Percentiles rank a stretch among this genome's conserved stretches.
These are phyloP conservation scores for Populus trichocarpa DNA, from an alignment of 441 rosid genomes.

Conservation along the genomic window DNA sequence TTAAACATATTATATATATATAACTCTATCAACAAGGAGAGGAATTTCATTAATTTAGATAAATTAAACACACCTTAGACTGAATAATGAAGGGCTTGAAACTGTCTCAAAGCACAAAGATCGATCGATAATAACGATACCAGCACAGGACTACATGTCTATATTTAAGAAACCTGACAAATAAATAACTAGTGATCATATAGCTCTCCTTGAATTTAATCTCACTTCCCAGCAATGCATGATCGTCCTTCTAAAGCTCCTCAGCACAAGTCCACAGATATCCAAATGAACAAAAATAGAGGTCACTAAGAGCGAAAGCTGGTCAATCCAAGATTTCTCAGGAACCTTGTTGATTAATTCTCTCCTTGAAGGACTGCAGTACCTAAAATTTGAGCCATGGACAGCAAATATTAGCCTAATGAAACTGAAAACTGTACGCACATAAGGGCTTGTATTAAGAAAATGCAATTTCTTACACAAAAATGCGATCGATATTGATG, in stretches of 20 bases:
- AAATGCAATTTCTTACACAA: conserved; percentile 15
- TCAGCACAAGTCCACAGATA: conserved; percentile 4
- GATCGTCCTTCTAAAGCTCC: conserved; percentile 3
- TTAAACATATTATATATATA: too few species aligned
- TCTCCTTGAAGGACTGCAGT: conserved; percentile 5
- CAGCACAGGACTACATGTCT: conserved; percentile 6
- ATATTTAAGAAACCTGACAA: conserved; percentile 19
- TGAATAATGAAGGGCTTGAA: background rate
- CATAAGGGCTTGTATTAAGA: background rate
- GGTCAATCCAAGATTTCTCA: background rate
- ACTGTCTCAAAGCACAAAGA: background rate
- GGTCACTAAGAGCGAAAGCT: background rate
- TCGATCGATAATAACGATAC: background rate
- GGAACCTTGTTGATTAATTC: conserved; percentile 4
- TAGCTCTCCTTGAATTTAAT: background rate
- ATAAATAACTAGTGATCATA: conserved; percentile 7
- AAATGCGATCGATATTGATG: background rate
- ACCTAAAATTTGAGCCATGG: conserved; percentile 8
- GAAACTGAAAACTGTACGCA: background rate
- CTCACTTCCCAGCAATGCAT: background rate
- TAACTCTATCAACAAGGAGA: background rate
- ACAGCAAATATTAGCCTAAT: background rate
- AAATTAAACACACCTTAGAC: background rate
- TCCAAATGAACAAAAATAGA: background rate
- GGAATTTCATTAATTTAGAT: background rate